These are phyloP conservation scores for Apiotrichum sp. DNA, from an alignment of 1,284 basidiomycete species.

Conservation along the genomic window DNA sequence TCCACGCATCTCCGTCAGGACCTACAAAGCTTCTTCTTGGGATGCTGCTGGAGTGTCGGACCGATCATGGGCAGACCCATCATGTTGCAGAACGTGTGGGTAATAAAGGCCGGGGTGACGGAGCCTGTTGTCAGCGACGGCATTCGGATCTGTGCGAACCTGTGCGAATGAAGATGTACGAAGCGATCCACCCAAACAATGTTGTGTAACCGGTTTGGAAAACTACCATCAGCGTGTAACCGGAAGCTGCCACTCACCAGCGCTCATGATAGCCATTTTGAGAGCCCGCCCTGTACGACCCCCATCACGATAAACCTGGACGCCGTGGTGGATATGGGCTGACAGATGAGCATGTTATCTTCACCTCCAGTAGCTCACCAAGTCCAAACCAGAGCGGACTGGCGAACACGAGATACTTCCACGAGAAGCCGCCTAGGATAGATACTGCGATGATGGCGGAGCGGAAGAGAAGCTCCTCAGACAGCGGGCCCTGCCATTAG, in stretches of 20 bases:
- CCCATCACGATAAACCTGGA: conserved; percentile 68
- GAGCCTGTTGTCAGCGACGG: conserved; percentile 25
- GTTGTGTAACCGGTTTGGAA: conserved; percentile 86
- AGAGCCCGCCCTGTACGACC: conserved; percentile 53
- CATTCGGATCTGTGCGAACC: conserved; percentile 38
- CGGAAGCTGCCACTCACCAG: background rate
- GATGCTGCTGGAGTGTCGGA: conserved; percentile 32
- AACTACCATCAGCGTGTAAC: conserved; percentile 49
- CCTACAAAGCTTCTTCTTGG: conserved; percentile 26
- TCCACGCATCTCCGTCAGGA: background rate
- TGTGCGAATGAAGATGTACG: conserved; percentile 78
- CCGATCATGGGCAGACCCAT: conserved; percentile 61
- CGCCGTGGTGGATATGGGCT: conserved; percentile 91
- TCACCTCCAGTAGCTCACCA: conserved; percentile 52
- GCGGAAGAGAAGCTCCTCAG: conserved; percentile 89
- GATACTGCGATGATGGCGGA: conserved; percentile 73
- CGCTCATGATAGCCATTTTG: conserved; percentile 52
- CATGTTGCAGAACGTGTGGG: conserved; percentile 87
- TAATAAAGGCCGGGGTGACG: conserved; percentile 55
- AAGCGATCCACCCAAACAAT: conserved; percentile 82
- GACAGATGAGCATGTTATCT: conserved; percentile 4
- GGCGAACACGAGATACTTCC: conserved; percentile 62
- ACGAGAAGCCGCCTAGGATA: conserved; percentile 59
- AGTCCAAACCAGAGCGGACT: conserved; percentile 83
- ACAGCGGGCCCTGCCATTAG: conserved; percentile 65